Conservation (phyloP, 2,329 filamentous ascomycete species). For the Phialophora chinensis region DNA sequence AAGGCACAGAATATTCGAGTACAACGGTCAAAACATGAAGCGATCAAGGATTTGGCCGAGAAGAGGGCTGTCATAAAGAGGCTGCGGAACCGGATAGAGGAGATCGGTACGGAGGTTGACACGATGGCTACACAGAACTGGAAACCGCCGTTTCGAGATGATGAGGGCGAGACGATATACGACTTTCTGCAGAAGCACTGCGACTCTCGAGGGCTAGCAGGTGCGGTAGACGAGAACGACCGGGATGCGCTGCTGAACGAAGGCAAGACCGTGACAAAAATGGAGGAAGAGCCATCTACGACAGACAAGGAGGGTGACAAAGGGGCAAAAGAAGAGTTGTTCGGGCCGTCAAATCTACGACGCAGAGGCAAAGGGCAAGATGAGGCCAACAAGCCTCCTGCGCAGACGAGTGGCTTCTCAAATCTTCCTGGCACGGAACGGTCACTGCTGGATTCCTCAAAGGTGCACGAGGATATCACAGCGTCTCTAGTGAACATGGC, state of each 20-base stretch:
- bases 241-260: conserved; percentile 25
- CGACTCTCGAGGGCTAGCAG: background rate
- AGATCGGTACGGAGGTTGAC: conserved; percentile 37
- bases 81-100: conserved; percentile 35
- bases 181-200: conserved; percentile 32
- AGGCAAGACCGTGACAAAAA: conserved; percentile 22
- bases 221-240: background rate
- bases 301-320: conserved; percentile 14
- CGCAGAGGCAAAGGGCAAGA: conserved; percentile 25
- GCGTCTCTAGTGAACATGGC: conserved; percentile 82
- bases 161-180: conserved; percentile 34
- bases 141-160: conserved; percentile 25
- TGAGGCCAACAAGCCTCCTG: conserved; percentile 19
- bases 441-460: conserved; percentile 75
- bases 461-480: conserved; percentile 83
- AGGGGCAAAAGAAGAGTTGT: conserved; percentile 21
- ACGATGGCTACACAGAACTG: conserved; percentile 20
- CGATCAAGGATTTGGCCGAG: conserved; percentile 49
- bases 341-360: conserved; percentile 35
- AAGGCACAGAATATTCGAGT: conserved; percentile 49
- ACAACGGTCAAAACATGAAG: conserved; percentile 47
- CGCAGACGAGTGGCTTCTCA: conserved; percentile 43
- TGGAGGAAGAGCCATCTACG: background rate
- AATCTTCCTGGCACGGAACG: conserved; percentile 64
- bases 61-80: conserved; percentile 43